These are phyloP conservation scores for Metschnikowia lunata DNA, from an alignment of 805 yeast species.

Conservation along the genomic window DNA sequence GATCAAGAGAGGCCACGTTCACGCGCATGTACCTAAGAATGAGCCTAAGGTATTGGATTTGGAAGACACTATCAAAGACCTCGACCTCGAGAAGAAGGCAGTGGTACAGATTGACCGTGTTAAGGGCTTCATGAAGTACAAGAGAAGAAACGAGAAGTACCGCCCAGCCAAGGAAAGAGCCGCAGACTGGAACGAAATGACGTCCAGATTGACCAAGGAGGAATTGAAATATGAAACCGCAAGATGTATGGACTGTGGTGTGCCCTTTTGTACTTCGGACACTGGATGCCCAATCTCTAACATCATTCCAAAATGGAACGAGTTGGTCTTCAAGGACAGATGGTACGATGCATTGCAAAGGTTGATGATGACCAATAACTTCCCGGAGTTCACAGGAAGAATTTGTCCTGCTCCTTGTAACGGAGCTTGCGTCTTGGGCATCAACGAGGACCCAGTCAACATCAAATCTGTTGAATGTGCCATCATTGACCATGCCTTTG, in stretches of 20 bases:
- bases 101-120: constrained; percentile 66
- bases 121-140: constrained; percentile 91
- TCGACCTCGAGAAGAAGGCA: constrained; percentile 59
- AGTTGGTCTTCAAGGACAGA: constrained; percentile 87
- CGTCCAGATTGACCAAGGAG: constrained; percentile 73
- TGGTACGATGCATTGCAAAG: constrained; percentile 94
- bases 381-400: constrained; percentile 98
- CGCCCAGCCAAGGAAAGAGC: constrained; percentile 72
- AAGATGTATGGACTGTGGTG: constrained; percentile 99
- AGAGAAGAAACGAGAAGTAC: constrained; percentile 82
- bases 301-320: constrained; percentile 97
- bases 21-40: constrained; percentile 25
- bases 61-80: constrained; percentile 81
- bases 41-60: constrained; percentile 89
- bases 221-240: constrained; percentile 92
- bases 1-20: constrained; percentile 49
- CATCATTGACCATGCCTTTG: constrained; percentile 93
- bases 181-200: constrained; percentile 89
- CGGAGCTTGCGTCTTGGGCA: constrained; percentile 90
- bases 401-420: constrained; percentile 99
- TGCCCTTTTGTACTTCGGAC: constrained; percentile 97
- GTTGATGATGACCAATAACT: constrained; percentile 91
- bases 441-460: constrained; percentile 92
- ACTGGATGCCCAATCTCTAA: constrained; percentile 98
- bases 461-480: constrained; percentile 95